Percentiles rank a stretch among this genome's conserved stretches.
These are phyloP conservation scores for Herpetomonas samuelpessoai DNA, from an alignment of 208 protist genomes.

Conservation along the genomic window DNA sequence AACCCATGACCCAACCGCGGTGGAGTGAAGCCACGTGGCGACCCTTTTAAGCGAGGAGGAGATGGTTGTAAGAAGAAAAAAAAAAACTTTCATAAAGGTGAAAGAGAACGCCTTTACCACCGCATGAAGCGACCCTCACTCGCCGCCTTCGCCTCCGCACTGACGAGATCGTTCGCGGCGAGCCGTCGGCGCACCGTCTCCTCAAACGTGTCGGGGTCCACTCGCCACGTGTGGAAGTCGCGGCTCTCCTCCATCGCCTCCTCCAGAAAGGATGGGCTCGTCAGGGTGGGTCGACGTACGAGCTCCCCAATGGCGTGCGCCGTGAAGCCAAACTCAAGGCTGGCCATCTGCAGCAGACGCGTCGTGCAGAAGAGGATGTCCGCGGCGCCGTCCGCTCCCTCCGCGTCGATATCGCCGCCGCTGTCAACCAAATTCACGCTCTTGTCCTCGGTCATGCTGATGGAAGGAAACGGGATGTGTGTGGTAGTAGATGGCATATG, in stretches of 20 bases:
- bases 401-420: too few relatives aligned
- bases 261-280: constrained; percentile 42
- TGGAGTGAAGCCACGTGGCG: too few relatives aligned
- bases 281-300: constrained; percentile 38
- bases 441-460: too few relatives aligned
- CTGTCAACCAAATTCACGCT: too few relatives aligned
- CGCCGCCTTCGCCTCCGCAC: background rate
- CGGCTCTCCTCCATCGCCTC: constrained; percentile 39
- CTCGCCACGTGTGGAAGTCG: constrained; percentile 38
- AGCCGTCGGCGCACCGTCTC: constrained; percentile 18
- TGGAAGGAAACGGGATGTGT: too few relatives aligned
- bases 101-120: background rate
- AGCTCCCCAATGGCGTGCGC: constrained; percentile 44
- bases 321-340: constrained; percentile 42
- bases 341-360: constrained; percentile 45
- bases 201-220: constrained; percentile 25
- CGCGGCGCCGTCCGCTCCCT: constrained; percentile 30
- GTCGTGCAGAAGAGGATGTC: constrained; percentile 49
- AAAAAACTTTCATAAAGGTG: too few relatives aligned
- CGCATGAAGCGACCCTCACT: background rate
- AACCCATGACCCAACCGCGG: too few relatives aligned
- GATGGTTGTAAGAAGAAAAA: too few relatives aligned
- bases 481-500: too few relatives aligned
- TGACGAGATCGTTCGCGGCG: background rate
- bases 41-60: too few relatives aligned